Evolutionary conservation across 805 yeast species (phyloP), one percentile per base, ranked within the genome.

Genomic region (Yamadazyma scolyti): DNA sequence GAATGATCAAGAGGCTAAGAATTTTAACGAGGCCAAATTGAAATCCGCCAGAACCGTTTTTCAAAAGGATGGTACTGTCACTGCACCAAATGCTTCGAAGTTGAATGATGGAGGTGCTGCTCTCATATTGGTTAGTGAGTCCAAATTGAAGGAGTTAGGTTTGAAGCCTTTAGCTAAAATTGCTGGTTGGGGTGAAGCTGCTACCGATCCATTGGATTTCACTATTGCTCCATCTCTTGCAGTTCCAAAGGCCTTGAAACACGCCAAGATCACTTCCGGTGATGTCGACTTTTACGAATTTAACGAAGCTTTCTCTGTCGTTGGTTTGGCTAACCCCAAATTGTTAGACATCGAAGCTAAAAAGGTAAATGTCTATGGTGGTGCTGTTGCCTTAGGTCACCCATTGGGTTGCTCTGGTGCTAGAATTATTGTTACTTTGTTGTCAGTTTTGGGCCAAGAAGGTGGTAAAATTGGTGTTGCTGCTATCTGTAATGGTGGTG

Each of bases 31-130:
- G 61, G 70, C 71, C 24, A 87, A 76, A 58, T 68, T 93, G 48
- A 77, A 73, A 56, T 13, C 33, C 21, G 96, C 97, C 18, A 83
- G 97, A 70, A 79, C 98, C 32, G 97, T 87, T 22, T 93, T 93
- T 80, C 83, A 85, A 66, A 41, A 41, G 20, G 96, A 88, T 54
- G 98, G 97, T 57, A 85, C 97, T 23, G 90, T 93, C 40, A 90
- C 98, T 23, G 97, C 96, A 16, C 94, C 97, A 48, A 94, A 93
- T 59, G 95, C 97, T 17, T 87, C 97, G 17, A 87, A 94, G 53
- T 72, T 93, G 52, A 93, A 90, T 61, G 99, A 93, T 61, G 99
- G 99, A 65, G 97, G 87, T 58, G 96, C 97, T 34, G 97, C 97
- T 29, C 77, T 93, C 22, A 70, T 93, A 26, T 73, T 93, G 46